Evolutionary conservation across 139 green algal genomes (phyloP).

Genomic region (Micractinium sp.): DNA sequence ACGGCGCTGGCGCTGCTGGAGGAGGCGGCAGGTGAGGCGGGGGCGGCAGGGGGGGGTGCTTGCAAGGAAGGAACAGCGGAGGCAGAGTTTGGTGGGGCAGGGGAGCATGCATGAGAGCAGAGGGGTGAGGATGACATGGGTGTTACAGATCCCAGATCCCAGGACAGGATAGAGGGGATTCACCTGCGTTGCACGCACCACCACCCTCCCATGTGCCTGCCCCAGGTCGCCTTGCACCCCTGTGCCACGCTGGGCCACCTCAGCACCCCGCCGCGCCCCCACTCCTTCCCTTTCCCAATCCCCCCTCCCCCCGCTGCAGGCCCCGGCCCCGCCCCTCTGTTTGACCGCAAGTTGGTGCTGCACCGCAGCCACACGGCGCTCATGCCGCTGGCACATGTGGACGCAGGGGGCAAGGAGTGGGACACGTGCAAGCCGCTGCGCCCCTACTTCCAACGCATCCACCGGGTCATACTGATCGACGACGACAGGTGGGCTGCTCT

Average conservation of each 20-base stretch:
- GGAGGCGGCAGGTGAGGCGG: constrained; percentile 12
- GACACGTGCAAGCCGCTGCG: constrained; percentile 75
- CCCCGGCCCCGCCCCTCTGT: constrained; percentile 28
- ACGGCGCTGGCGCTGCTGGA: constrained; percentile 46
- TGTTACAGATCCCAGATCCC: too few relatives aligned
- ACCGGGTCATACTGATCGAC: constrained; percentile 64
- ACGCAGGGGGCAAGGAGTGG: constrained; percentile 55
- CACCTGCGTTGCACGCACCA: too few relatives aligned
- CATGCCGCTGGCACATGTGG: constrained; percentile 33
- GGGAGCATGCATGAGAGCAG: too few relatives aligned
- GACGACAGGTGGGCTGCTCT: constrained; percentile 54
- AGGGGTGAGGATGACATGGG: neutral
- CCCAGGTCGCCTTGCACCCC: too few relatives aligned
- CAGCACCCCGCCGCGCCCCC: neutral
- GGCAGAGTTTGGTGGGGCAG: too few relatives aligned
- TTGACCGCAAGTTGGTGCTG: constrained; percentile 47
- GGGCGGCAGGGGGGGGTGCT: neutral
- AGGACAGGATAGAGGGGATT: too few relatives aligned
- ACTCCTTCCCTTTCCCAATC: neutral
- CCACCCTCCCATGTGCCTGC: too few relatives aligned
- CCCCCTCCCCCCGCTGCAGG: neutral
- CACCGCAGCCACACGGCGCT: constrained; percentile 47
- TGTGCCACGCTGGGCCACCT: too few relatives aligned
- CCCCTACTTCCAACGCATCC: constrained; percentile 49
- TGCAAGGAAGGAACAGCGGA: too few relatives aligned